These are phyloP conservation scores for Oidiodendron maius DNA, from an alignment of 495 filamentous ascomycete genomes.

Conservation along the genomic window DNA sequence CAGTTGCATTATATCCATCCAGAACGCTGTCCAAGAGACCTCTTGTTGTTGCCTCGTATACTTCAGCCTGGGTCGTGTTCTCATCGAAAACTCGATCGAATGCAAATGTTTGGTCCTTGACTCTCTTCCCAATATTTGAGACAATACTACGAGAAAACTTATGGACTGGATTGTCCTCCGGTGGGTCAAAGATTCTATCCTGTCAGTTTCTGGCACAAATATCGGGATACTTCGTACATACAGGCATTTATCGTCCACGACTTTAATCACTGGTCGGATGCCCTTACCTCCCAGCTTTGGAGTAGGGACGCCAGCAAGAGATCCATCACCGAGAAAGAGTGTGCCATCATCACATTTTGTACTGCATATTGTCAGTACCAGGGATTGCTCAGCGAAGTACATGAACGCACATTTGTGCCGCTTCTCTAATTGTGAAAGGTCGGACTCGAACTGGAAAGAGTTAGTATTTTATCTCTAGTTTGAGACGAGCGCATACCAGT, in stretches of 20 bases:
- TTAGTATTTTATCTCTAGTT: slow-evolving; percentile 11
- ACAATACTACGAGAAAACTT: slow-evolving; percentile 80
- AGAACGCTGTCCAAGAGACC: slow-evolving; percentile 87
- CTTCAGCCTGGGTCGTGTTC: slow-evolving; percentile 84
- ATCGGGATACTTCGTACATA: slow-evolving; percentile 39
- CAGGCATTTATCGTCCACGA: slow-evolving; percentile 94
- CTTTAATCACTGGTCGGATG: slow-evolving; percentile 86
- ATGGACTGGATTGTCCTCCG: slow-evolving; percentile 93
- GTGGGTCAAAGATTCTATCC: slow-evolving; percentile 87
- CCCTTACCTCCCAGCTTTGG: slow-evolving; percentile 85
- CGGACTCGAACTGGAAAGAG: slow-evolving; percentile 72
- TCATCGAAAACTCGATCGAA: slow-evolving; percentile 98
- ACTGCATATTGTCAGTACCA: slow-evolving; percentile 30
- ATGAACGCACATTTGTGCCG: slow-evolving; percentile 53
- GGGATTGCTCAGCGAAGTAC: background rate
- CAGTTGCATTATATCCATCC: slow-evolving; percentile 97
- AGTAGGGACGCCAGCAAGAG: slow-evolving; percentile 73
- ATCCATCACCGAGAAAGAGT: slow-evolving; percentile 91
- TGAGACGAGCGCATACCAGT: slow-evolving; percentile 36
- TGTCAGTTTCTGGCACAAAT: slow-evolving; percentile 16
- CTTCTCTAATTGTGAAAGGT: slow-evolving; percentile 81
- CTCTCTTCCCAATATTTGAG: slow-evolving; percentile 73
- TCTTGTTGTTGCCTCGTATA: slow-evolving; percentile 92
- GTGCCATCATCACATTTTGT: slow-evolving; percentile 79
- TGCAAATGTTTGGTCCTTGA: slow-evolving; percentile 96